phyloP scores from a whole-genome alignment of 2,329 filamentous ascomycete genomes.

The Emericellopsis cladophorae region DNA sequence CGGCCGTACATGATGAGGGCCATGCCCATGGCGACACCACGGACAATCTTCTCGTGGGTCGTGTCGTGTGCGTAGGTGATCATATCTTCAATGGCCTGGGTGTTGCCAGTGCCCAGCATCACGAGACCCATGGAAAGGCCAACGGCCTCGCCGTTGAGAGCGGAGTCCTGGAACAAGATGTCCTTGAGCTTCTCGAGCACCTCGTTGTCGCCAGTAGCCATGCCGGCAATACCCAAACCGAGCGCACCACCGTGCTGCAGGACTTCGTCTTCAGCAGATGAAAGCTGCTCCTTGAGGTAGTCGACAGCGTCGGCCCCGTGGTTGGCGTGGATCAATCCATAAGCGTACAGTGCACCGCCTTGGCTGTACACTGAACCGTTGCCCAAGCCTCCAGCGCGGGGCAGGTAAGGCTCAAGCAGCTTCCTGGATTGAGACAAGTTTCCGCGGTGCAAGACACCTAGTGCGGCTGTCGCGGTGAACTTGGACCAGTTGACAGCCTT shows the following conservation, averaged over 20 bases:
- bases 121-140: conserved; percentile 94
- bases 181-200: conserved; percentile 86
- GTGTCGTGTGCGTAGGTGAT: conserved; percentile 96
- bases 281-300: conserved; percentile 66
- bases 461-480: conserved; percentile 90
- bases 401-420: conserved; percentile 87
- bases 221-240: conserved; percentile 89
- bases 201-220: conserved; percentile 84
- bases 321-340: conserved; percentile 94
- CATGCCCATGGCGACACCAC: conserved; percentile 91
- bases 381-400: conserved; percentile 55
- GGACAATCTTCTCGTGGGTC: conserved; percentile 97
- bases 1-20: conserved; percentile 96
- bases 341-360: conserved; percentile 88
- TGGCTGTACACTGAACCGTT: conserved; percentile 89
- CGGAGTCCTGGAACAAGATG: conserved; percentile 85
- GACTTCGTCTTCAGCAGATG: conserved; percentile 71
- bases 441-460: conserved; percentile 92
- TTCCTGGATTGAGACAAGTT: conserved; percentile 91
- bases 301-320: conserved; percentile 84
- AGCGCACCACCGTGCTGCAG: conserved; percentile 94
- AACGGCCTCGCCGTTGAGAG: conserved; percentile 92
- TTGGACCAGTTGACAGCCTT: conserved; percentile 99
- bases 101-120: conserved; percentile 96
- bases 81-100: conserved; percentile 89